Evolutionary conservation across 2,329 filamentous ascomycete species (phyloP), one percentile per base, ranked within the genome.

Genomic region (Triangularia verruculosa): DNA sequence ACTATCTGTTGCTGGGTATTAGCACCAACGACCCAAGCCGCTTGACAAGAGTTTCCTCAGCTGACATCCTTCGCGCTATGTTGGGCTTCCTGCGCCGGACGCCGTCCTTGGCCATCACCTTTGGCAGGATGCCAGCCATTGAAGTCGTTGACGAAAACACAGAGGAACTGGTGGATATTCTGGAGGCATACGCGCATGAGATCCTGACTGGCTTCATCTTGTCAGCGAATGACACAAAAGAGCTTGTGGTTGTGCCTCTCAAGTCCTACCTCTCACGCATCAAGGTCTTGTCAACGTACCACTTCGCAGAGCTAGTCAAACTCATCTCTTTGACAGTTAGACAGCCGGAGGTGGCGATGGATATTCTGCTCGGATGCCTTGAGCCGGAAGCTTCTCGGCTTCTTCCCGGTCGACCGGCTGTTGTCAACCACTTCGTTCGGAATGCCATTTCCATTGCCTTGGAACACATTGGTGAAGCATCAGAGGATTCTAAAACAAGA

Each of bases 391-490:
- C 43, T 27, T 62, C 54, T 11, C 71, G 72, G 3, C 64, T 78
- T 6, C 56, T 75, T 4, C 63, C 70, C 6, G 74, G 69, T 22
- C 67, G 65, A 1, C 72, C 73, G 1, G 61, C 63, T 4, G 61
- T 73, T 5, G 64, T 72, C 7, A 64, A 64, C 1, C 70, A 75
- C 63, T 74, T 78, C 43, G 66, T 76, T 1, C 69, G 68, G 7
- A 76, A 74, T 47, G 43, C 75, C 8, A 73, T 74, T 32, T 75
- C 73, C 1, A 75, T 79, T 34, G 76, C 76, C 1, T 24, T 79
- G 7, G 76, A 80, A 59, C 77, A 79, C 60, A 72, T 79, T 12
- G 28, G 28, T 8, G 28, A 30, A 2, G 28, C 28, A 4, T 30
- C 28, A 30, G 28, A 4, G 12, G 13, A 63, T 28, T 13, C 32